Conservation (phyloP, 2,329 filamentous ascomycete species). For the Aspergillus hortae region DNA sequence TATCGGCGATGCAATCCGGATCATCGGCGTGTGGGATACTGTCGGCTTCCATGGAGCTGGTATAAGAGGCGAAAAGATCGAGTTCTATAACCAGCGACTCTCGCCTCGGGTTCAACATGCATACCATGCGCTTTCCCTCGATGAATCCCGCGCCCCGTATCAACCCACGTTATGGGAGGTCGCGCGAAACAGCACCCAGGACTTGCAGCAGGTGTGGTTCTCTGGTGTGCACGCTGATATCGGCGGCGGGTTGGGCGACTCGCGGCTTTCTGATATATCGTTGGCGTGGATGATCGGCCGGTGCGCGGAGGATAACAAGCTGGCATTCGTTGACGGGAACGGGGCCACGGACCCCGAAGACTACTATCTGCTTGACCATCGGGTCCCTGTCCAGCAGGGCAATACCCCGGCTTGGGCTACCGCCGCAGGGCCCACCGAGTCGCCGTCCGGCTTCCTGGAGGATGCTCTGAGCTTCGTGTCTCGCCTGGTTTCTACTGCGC, state of each 20-base stretch:
- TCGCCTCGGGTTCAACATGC: constrained; percentile 39
- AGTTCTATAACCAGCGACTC: constrained; percentile 40
- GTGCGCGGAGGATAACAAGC: constrained; percentile 19
- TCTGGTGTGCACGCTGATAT: constrained; percentile 46
- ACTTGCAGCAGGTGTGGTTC: constrained; percentile 48
- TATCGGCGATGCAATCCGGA: constrained; percentile 19
- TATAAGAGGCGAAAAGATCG: constrained; percentile 18
- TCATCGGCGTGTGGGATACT: constrained; percentile 46
- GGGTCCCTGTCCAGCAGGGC: not conserved
- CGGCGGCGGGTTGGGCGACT: constrained; percentile 45
- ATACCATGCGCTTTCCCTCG: constrained; percentile 44
- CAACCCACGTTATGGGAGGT: constrained; percentile 38
- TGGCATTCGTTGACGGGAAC: constrained; percentile 15
- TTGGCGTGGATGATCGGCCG: constrained; percentile 58
- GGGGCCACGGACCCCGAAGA: not conserved
- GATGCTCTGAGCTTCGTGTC: not conserved
- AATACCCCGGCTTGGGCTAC: not conserved
- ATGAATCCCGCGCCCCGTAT: constrained; percentile 41
- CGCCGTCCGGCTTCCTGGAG: not conserved
- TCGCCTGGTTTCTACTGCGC: not conserved
- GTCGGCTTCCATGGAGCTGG: constrained; percentile 30
- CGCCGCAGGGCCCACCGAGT: not conserved
- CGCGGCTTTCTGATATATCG: constrained; percentile 45
- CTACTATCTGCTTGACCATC: constrained; percentile 16
- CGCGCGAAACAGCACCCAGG: constrained; percentile 12